A percentile compares a stretch with the other conserved stretches of the same genome.
These are phyloP conservation scores for Gardenia jasminoides DNA, from an alignment of 257 asterid genomes.

Conservation along the genomic window DNA sequence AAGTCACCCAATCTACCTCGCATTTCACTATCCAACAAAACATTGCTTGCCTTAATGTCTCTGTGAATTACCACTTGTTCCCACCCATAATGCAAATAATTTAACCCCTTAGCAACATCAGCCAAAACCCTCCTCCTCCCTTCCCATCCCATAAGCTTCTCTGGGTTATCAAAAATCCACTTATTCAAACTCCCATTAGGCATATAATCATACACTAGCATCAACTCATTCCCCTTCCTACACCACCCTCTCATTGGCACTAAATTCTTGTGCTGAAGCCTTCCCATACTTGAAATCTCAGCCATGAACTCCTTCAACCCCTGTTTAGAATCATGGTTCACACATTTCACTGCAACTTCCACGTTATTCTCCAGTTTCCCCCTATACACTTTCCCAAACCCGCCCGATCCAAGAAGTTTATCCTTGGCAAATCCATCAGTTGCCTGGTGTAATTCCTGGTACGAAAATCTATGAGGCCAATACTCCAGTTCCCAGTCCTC, in stretches of 20 bases:
- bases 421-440: conserved; percentile 54
- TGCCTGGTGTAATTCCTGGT: conserved; percentile 55
- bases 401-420: conserved; percentile 63
- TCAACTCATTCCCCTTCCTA: conserved; percentile 56
- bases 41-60: conserved; percentile 81
- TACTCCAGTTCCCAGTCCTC: conserved; percentile 91
- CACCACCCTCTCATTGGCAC: conserved; percentile 89
- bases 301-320: conserved; percentile 91
- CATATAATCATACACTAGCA: conserved; percentile 81
- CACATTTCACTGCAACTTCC: conserved; percentile 76
- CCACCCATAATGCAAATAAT: conserved; percentile 79
- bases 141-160: conserved; percentile 58
- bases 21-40: conserved; percentile 65
- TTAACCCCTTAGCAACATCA: conserved; percentile 77
- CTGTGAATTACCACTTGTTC: conserved; percentile 83
- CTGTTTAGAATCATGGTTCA: conserved; percentile 76
- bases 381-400: conserved; percentile 81
- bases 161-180: conserved; percentile 68
- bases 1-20: conserved; percentile 80
- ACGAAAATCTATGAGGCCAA: conserved; percentile 81
- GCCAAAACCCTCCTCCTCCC: conserved; percentile 56
- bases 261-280: conserved; percentile 80
- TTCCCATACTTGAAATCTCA: conserved; percentile 77
- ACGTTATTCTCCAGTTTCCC: conserved; percentile 43
- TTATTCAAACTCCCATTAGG: conserved; percentile 73